Conservation (phyloP, 257 asterid species). For the Gardenia jasminoides region DNA sequence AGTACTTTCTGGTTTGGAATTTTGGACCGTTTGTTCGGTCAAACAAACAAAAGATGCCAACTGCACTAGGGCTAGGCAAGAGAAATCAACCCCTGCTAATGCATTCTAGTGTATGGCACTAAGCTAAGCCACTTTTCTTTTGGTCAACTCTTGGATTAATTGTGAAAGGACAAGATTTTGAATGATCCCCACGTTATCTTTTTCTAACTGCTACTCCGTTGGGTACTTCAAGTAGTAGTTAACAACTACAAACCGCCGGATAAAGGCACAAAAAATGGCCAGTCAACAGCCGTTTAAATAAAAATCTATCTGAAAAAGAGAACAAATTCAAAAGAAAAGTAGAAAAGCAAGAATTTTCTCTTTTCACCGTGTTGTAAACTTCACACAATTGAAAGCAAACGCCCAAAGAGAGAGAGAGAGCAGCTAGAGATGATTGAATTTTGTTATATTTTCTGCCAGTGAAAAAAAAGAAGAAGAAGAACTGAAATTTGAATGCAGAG, state of each 20-base stretch:
- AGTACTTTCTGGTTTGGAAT: background rate
- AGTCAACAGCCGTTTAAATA: constrained; percentile 28
- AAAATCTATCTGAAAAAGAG: background rate
- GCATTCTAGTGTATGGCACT: background rate
- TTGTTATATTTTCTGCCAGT: too few relatives aligned
- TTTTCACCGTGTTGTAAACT: background rate
- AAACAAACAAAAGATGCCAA: constrained; percentile 21
- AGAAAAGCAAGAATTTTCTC: background rate
- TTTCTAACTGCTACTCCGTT: constrained; percentile 13
- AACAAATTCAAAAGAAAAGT: background rate
- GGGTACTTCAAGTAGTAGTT: background rate
- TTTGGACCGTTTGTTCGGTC: constrained; percentile 20
- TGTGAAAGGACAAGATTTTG: background rate
- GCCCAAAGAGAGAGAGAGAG: too few relatives aligned
- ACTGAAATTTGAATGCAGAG: background rate
- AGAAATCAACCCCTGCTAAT: background rate
- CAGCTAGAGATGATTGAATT: too few relatives aligned
- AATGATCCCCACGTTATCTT: constrained; percentile 16
- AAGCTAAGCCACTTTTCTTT: constrained; percentile 13
- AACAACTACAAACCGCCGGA: background rate
- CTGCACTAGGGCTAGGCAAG: background rate
- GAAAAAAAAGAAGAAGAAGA: too few relatives aligned
- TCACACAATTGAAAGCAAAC: too few relatives aligned
- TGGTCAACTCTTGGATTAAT: constrained; percentile 51
- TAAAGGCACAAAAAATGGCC: background rate